These are phyloP conservation scores for Saccharomycopsis babjevae DNA, from an alignment of 805 yeast genomes.

Conservation along the genomic window DNA sequence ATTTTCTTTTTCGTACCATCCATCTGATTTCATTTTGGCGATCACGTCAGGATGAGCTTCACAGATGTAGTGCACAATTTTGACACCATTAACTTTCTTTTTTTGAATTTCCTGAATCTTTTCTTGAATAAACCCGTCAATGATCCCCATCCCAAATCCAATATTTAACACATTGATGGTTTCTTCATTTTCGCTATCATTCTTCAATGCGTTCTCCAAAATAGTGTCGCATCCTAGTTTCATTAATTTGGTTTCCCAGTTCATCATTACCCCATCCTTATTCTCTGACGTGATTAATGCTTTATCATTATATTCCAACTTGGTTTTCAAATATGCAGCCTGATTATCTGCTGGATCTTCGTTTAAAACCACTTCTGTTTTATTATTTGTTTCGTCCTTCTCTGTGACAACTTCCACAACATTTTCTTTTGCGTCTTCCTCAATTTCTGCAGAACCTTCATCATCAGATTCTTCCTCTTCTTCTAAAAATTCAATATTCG, in stretches of 20 bases:
- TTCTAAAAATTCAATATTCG: constrained; percentile 48
- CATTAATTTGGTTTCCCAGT: constrained; percentile 87
- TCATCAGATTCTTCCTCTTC: constrained; percentile 23
- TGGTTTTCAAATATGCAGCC: constrained; percentile 50
- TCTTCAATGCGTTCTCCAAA: constrained; percentile 22
- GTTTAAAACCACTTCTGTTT: neutral
- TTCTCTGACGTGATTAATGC: constrained; percentile 64
- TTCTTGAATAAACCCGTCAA: constrained; percentile 65
- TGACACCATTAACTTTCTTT: constrained; percentile 25
- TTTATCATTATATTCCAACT: constrained; percentile 54
- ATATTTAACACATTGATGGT: constrained; percentile 58
- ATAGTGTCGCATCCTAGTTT: constrained; percentile 65
- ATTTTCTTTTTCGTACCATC: constrained; percentile 69
- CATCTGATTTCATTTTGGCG: constrained; percentile 49
- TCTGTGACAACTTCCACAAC: constrained; percentile 13
- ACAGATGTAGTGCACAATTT: constrained; percentile 71
- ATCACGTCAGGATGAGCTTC: constrained; percentile 95
- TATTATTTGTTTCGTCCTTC: neutral
- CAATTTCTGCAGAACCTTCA: constrained; percentile 17
- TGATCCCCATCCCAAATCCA: constrained; percentile 97
- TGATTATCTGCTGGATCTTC: constrained; percentile 56
- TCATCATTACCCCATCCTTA: constrained; percentile 94
- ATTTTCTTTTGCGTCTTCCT: constrained; percentile 18
- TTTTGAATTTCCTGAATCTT: constrained; percentile 20
- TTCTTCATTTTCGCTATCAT: constrained; percentile 24